phyloP scores from a whole-genome alignment of 495 filamentous ascomycete genomes.

The Penicillium daleae region DNA sequence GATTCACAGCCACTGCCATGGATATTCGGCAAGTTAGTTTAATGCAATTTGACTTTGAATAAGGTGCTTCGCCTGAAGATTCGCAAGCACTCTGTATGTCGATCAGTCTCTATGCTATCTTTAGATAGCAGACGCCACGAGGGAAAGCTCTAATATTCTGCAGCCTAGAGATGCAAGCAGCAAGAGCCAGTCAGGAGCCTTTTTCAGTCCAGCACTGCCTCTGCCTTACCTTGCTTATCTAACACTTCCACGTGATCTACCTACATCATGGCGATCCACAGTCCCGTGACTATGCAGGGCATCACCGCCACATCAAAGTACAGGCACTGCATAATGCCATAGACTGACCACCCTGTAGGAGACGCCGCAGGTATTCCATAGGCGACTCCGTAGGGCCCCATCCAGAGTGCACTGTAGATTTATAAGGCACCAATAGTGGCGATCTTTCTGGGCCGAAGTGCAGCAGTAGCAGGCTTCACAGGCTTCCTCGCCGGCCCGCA shows the following conservation, averaged over 20 bases:
- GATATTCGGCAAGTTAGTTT: not conserved
- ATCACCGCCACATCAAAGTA: slow-evolving; percentile 15
- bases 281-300: slow-evolving; percentile 8
- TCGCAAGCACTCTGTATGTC: slow-evolving; percentile 9
- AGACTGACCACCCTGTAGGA: slow-evolving; percentile 2
- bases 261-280: not conserved
- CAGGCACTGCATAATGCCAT: too few relatives aligned
- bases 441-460: slow-evolving; percentile 5
- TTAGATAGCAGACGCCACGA: not conserved
- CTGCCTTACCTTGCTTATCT: not conserved
- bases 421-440: slow-evolving; percentile 9
- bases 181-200: slow-evolving; percentile 1
- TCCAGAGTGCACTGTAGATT: not conserved
- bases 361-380: not conserved
- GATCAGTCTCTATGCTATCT: slow-evolving; percentile 1
- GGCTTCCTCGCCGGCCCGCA: not conserved
- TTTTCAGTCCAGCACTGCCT: not conserved
- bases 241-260: not conserved
- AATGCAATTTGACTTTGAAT: slow-evolving; percentile 7
- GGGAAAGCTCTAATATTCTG: slow-evolving; percentile 1
- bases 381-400: not conserved
- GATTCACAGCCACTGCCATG: slow-evolving; percentile 6
- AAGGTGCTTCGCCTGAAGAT: slow-evolving; percentile 7
- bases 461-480: slow-evolving; percentile 1
- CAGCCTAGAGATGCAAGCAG: not conserved